A percentile compares a stretch with the other conserved stretches of the same genome.
These are phyloP conservation scores for Rhizopogon rudus DNA, from an alignment of 768 basidiomycete genomes.

Conservation along the genomic window DNA sequence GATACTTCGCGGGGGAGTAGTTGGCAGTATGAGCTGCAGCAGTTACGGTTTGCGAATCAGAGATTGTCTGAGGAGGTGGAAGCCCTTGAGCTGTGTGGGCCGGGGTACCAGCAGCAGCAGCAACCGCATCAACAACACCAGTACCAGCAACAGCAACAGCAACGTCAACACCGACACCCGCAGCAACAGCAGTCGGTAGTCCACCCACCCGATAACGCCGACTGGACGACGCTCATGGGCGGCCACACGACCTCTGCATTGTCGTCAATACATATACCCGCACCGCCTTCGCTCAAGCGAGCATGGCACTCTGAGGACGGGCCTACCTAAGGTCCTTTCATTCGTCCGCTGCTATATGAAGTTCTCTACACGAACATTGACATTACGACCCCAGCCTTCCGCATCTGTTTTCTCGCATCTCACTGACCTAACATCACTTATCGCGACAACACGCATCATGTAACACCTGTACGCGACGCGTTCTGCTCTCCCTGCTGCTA, in stretches of 20 bases:
- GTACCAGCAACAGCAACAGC: neutral
- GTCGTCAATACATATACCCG: slow-evolving; percentile 14
- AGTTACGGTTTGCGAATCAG: slow-evolving; percentile 70
- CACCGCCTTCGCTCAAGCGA: slow-evolving; percentile 18
- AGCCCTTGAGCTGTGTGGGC: slow-evolving; percentile 28
- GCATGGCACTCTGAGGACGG: slow-evolving; percentile 22
- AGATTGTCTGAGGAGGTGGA: slow-evolving; percentile 55
- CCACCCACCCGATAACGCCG: neutral
- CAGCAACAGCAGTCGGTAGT: slow-evolving; percentile 1
- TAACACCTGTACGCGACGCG: neutral
- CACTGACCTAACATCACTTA: neutral
- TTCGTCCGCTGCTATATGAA: neutral
- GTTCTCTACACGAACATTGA: neutral
- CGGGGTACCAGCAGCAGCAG: neutral
- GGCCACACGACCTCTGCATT: slow-evolving; percentile 12
- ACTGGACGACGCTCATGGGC: neutral
- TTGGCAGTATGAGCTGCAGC: slow-evolving; percentile 93
- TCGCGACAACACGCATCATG: neutral
- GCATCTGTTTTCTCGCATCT: neutral
- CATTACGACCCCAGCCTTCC: neutral
- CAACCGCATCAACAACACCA: neutral
- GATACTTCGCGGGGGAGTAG: slow-evolving; percentile 63
- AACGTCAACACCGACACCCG: slow-evolving; percentile 6
- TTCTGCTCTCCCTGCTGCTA: too few relatives aligned
- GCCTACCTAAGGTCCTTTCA: neutral